Percentiles rank a stretch among this genome's conserved stretches.
Conservation (phyloP, 306 rosid species). For the Potentilla sterilis region DNA sequence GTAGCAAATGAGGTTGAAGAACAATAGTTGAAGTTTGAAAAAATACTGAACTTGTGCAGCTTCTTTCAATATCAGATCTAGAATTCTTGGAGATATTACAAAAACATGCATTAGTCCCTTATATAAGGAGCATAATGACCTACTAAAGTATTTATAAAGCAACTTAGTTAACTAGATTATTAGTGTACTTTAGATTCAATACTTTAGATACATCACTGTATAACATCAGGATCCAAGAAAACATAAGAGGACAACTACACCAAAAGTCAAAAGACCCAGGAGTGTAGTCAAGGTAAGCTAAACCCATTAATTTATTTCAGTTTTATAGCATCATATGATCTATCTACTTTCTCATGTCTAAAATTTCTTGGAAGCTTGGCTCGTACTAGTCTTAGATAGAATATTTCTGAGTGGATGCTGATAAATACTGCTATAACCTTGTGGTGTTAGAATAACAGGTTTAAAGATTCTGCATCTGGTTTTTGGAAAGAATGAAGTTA, state of each 20-base stretch:
- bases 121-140: too few relatives aligned
- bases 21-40: too few relatives aligned
- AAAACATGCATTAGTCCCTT: too few relatives aligned
- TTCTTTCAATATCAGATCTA: background rate
- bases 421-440: background rate
- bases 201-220: conserved; percentile 24
- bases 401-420: background rate
- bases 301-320: conserved; percentile 4
- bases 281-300: conserved; percentile 63
- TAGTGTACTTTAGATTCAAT: background rate
- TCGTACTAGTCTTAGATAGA: background rate
- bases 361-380: background rate
- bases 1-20: too few relatives aligned
- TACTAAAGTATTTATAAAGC: too few relatives aligned
- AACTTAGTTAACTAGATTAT: too few relatives aligned
- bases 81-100: too few relatives aligned
- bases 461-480: background rate
- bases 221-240: conserved; percentile 70
- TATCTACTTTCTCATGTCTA: background rate
- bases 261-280: conserved; percentile 65
- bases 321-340: background rate
- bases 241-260: conserved; percentile 56
- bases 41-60: background rate
- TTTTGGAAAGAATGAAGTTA: background rate
- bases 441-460: conserved; percentile 15